These are phyloP conservation scores for Exophiala alcalophila DNA, from an alignment of 2,329 filamentous ascomycete genomes.

Conservation along the genomic window DNA sequence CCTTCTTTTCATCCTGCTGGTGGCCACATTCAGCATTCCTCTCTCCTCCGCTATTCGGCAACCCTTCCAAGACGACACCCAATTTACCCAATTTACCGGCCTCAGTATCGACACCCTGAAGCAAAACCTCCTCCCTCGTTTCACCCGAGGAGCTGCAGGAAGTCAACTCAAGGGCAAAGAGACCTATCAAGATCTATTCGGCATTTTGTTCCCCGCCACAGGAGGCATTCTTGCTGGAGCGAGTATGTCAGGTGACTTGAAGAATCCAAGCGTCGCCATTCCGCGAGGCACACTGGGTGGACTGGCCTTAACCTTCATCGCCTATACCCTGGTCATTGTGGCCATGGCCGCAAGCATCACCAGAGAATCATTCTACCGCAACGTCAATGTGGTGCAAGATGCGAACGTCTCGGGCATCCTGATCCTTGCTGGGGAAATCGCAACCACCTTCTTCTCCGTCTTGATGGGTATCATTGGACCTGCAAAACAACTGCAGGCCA, in stretches of 20 bases:
- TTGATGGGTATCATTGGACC: slow-evolving; percentile 84
- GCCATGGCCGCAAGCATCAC: slow-evolving; percentile 75
- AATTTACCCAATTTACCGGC: slow-evolving; percentile 74
- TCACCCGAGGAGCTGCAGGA: slow-evolving; percentile 61
- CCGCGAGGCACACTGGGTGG: slow-evolving; percentile 80
- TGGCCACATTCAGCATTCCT: slow-evolving; percentile 78
- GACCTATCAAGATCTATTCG: slow-evolving; percentile 79
- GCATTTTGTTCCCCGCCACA: slow-evolving; percentile 75
- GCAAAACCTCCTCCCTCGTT: slow-evolving; percentile 68
- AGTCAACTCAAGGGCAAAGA: slow-evolving; percentile 61
- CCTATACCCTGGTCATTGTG: slow-evolving; percentile 73
- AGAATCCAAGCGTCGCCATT: slow-evolving; percentile 78
- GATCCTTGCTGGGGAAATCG: slow-evolving; percentile 77
- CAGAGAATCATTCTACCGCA: slow-evolving; percentile 67
- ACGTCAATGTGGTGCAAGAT: slow-evolving; percentile 76
- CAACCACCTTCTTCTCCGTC: slow-evolving; percentile 78
- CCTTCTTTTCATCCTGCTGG: slow-evolving; percentile 65
- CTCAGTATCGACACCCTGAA: slow-evolving; percentile 66
- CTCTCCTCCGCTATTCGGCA: slow-evolving; percentile 66
- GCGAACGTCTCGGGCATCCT: slow-evolving; percentile 72
- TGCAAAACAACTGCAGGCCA: slow-evolving; percentile 78
- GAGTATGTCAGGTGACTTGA: slow-evolving; percentile 85
- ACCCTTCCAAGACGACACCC: slow-evolving; percentile 63
- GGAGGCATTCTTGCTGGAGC: slow-evolving; percentile 66
- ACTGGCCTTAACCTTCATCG: slow-evolving; percentile 69